Base-by-base conservation (phyloP, 345 rosid species). In the Pelargonium nanum region DNA sequence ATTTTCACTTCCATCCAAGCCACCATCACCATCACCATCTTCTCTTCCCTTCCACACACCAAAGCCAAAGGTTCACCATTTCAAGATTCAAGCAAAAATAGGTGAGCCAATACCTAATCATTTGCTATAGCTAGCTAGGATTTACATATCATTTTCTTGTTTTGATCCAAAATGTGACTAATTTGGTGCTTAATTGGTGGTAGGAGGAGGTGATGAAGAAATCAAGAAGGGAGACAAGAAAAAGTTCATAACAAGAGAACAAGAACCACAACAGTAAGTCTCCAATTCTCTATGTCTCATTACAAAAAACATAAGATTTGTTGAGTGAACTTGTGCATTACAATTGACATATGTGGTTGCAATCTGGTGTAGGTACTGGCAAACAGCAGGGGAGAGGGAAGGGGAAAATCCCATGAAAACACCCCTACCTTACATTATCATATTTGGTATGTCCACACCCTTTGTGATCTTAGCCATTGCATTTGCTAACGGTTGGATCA, bases 391-490 rank as follows among this genome's bases (percentile, higher is more conserved):
- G 60, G 96, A 87, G 79, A 85, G 96, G 74, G 77, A 81, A 81
- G 99, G 89, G 16, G 97, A 93, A 74, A 93, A 89, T 61, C 96
- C 97, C 32, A 89, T 93, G 96, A 89, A 70, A 78, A 89, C 97
- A 6, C 97, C 96, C 53, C 71, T 92, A 26, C 96, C 93, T 67
- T 85, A 87, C 69, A 85, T 93, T 51, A 84, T 85, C 71, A 85
- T 87, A 63, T 92, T 92, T 64, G 91, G 96, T 55, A 85, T 85
- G 98, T 87, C 95, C 21, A 92, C 95, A 12, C 98, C 95, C 20
- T 92, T 92, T 61, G 85, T 87, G 51, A 92, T 87, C 77, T 80
- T 89, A 71, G 95, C 93, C 80, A 79, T 89, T 74, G 98, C 83
- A 73, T 92, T 92, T 26, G 89, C 84, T 16, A 87, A 87, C 78